Base-by-base conservation (phyloP, 208 protist genomes). In the Crithidia bombi region DNA sequence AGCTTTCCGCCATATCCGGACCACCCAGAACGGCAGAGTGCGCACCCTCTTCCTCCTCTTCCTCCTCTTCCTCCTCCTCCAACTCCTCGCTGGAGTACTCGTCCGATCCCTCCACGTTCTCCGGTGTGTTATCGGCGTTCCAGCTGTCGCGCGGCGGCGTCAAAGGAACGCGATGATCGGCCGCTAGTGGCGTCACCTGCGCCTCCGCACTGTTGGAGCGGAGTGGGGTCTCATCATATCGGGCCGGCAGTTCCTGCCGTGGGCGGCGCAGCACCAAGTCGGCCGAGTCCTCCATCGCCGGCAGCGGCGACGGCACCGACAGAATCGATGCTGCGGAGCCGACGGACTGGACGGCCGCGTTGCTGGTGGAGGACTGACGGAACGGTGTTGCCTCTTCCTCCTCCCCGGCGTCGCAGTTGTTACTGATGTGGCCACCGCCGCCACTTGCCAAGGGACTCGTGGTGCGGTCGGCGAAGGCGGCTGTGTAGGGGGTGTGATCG, bases 61-160 rank as follows among this genome's bases (percentile, higher is more conserved):
- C 10, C 33, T 66, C 61, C 35, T 66, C 61, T 6, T 62, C 55
- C 23, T 17, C 55, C 28, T 46, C 61, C 33, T 66, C 61, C 61
- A 54, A 36, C 30, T n/a, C 61, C 1, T 46, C 61, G 23, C 33
- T 56, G 23, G 46, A 46, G 61, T 66, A 66, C 30, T 66, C 61
- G 33, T 50, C 46, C 17, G 61, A 46, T 12, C 35, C 35, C 10
- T 66, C 61, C 61, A 46, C 43, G 33, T 56, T 23, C 0, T 52
- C 58, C 30, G 38, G 58, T 32, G 58, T 65, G 43, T 65, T 44
- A 32, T 65, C 58, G 19, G 11, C 58, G 30, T 50, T 56, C 61
- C 47, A 54, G 14, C 12, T 28, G 1, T 66, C 61, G 1, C 35
- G 61, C 11, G 61, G 61, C 47, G 61, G 61, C 12, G 61, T 66